Evolutionary conservation across 805 yeast species (phyloP).

Genomic region (Yamadazyma sp.): DNA sequence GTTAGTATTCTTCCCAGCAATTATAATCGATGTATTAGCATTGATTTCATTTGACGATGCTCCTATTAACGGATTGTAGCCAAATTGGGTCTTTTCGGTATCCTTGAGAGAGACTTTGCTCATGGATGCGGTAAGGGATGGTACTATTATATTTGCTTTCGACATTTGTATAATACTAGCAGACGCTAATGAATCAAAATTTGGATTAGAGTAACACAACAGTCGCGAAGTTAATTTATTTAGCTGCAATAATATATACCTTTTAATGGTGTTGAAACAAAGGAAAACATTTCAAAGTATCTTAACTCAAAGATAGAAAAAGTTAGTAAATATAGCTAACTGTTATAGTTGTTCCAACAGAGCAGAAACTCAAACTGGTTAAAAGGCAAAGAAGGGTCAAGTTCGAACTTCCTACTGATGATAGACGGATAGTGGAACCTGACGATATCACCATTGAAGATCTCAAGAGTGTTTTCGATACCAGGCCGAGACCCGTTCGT

Average conservation of each 20-base stretch:
- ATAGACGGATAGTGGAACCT: slow-evolving; percentile 12
- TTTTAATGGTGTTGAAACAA: not conserved
- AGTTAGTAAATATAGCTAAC: not conserved
- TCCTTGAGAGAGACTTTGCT: slow-evolving; percentile 31
- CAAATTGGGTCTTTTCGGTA: slow-evolving; percentile 33
- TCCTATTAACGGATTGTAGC: slow-evolving; percentile 46
- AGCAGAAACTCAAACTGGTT: not conserved
- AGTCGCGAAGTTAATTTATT: not conserved
- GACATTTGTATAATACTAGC: no score
- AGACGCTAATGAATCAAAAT: no score
- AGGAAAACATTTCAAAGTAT: slow-evolving; percentile 2
- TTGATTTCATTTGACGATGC: slow-evolving; percentile 40
- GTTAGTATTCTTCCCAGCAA: slow-evolving; percentile 31
- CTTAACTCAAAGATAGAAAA: not conserved
- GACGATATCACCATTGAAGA: slow-evolving; percentile 17
- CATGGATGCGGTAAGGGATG: slow-evolving; percentile 28
- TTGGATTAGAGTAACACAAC: no score
- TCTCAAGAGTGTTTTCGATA: slow-evolving; percentile 17
- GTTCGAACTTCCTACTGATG: slow-evolving; percentile 8
- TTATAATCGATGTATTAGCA: slow-evolving; percentile 35
- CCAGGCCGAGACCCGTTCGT: slow-evolving; percentile 3
- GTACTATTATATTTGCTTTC: slow-evolving; percentile 29
- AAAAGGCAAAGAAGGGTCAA: slow-evolving; percentile 7
- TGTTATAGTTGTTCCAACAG: not conserved
- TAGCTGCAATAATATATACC: not conserved